Evolutionary conservation across 768 basidiomycete genomes (phyloP), one percentile per base, ranked within the genome.

Genomic region (Collybia mongolica): DNA sequence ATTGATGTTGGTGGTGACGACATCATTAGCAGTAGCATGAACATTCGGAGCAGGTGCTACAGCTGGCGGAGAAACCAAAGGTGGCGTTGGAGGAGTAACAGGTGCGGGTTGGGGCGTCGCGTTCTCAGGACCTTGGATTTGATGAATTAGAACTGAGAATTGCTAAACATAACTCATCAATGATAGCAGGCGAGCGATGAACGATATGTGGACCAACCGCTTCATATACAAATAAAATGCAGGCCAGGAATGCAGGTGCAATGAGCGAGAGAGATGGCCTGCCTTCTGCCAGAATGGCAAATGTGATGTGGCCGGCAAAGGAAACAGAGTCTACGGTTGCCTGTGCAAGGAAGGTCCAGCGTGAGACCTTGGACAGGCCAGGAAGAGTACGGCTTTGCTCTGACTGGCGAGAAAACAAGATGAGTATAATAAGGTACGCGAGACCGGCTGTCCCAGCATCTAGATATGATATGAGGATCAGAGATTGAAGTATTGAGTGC

Each of bases 261-360:
- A 94, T 75, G 20, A 94, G 74, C 1, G 91, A 85, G 19, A 96
- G 66, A 1, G 91, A 92, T 1, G 91, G 81, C 24, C 84, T 72
- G 38, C 92, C 92, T 53, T 94, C 88, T 2, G 89, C 84, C 32
- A 94, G 70, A 49, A 95, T 87, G 3, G 90, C 91, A 51, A 96
- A 86, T 0, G 92, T 94, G 47, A 94, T 83, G 59, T 95, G 91
- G 0, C 88, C 88, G 17, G 90, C 89, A 63, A 96, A 95, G 0
- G 89, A 83, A 38, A 93, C 83, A 0, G 88, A 81, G 61, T 97
- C 93, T 17, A 90, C 79, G 1, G 85, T 79, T 5, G 86, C 80
- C 65, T 94, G 91, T 5, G 84, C 70, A 18, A 93, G 73, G 63
- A 95, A 92, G 1, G 86, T 82, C 86, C 90, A 93, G 6, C 88